These are phyloP conservation scores for Coriaria nepalensis DNA, from an alignment of 306 rosid genomes.

Conservation along the genomic window DNA sequence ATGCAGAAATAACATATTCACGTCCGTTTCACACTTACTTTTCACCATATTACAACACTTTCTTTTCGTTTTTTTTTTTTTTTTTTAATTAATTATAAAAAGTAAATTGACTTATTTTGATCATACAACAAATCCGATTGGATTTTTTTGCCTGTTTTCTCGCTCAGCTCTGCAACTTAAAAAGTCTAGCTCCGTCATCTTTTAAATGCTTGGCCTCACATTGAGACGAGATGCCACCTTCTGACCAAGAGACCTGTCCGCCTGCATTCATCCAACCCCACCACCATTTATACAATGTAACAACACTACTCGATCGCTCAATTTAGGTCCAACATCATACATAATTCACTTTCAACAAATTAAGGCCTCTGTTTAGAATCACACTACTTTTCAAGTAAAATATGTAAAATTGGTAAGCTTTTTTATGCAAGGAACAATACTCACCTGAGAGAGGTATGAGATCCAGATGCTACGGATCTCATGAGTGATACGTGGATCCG, in stretches of 20 bases:
- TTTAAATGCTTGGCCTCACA: conserved; percentile 60
- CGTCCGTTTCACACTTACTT: too few relatives aligned
- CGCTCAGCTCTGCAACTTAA: too few relatives aligned
- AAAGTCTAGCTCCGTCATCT: too few relatives aligned
- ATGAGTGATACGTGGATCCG: conserved; percentile 69
- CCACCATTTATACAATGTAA: neutral
- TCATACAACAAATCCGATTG: too few relatives aligned
- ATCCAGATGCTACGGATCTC: conserved; percentile 88
- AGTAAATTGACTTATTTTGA: too few relatives aligned
- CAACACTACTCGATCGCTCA: conserved; percentile 16
- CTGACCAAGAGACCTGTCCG: conserved; percentile 68
- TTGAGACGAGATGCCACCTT: conserved; percentile 74
- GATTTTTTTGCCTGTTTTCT: too few relatives aligned
- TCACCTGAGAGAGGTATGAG: conserved; percentile 78
- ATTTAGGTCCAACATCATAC: neutral
- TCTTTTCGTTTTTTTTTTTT: too few relatives aligned
- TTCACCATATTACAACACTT: too few relatives aligned
- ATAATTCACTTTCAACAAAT: neutral
- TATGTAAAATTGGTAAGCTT: too few relatives aligned
- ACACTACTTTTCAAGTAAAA: too few relatives aligned
- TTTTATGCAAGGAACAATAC: conserved; percentile 1
- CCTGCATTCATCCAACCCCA: conserved; percentile 22
- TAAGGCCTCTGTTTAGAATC: neutral
- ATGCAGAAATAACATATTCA: too few relatives aligned
- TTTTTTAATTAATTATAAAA: too few relatives aligned